Percentiles rank a stretch among this genome's conserved stretches.
Conservation (phyloP, 192 early-diverging fungal genomes). For the Thamnidium elegans region DNA sequence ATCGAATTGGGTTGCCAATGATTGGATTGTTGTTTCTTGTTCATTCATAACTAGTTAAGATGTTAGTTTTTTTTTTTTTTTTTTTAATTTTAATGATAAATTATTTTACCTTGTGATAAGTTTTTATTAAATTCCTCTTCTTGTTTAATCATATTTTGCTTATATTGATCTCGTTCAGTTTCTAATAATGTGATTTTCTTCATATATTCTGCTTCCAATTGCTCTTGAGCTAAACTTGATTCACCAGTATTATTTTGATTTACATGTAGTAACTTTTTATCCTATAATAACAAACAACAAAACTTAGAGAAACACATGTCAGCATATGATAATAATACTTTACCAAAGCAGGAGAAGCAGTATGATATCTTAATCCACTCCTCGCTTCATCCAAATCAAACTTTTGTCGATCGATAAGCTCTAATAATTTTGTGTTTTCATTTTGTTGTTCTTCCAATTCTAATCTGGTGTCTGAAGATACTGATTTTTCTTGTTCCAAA, state of each 20-base stretch:
- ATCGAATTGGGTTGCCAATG: background rate
- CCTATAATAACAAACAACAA: background rate
- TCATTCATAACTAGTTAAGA: background rate
- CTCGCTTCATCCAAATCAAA: conserved; percentile 39
- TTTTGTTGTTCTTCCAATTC: conserved; percentile 26
- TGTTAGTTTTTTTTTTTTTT: background rate
- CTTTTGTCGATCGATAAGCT: conserved; percentile 36
- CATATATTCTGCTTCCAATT: background rate
- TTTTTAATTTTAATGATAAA: too few species aligned
- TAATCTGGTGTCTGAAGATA: conserved; percentile 14
- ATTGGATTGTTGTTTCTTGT: background rate
- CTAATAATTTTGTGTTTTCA: conserved; percentile 29
- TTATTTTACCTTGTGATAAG: background rate
- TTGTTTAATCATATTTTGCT: background rate
- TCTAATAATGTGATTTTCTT: background rate
- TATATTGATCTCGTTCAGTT: background rate
- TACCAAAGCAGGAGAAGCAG: background rate
- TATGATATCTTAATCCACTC: background rate
- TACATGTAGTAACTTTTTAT: background rate
- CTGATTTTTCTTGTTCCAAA: background rate
- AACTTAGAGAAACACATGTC: background rate
- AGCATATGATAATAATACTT: background rate
- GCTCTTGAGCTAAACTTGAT: background rate
- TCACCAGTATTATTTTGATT: background rate
- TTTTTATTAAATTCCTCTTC: background rate